A percentile compares a stretch with the other conserved stretches of the same genome.
Conservation (phyloP, 192 early-diverging fungal species). For the Umbelopsis isabellina region DNA sequence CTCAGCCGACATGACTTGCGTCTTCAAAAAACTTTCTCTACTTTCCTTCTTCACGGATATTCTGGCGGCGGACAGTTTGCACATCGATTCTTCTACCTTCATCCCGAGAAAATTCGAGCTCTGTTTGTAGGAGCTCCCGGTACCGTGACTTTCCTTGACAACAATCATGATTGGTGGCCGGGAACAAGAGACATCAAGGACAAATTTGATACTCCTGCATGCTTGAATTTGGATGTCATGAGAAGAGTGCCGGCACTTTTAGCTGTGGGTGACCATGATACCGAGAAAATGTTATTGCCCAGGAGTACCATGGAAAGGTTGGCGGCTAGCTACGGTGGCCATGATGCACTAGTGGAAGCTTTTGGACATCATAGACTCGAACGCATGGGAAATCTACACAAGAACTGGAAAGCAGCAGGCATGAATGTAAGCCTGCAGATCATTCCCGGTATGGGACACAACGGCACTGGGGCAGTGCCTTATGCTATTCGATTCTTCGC, state of each 20-base stretch:
- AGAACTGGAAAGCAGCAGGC: background rate
- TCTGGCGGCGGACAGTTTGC: conserved; percentile 15
- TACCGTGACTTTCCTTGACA: background rate
- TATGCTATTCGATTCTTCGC: conserved; percentile 1
- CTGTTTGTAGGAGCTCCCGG: conserved; percentile 6
- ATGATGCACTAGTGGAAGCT: background rate
- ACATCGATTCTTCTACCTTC: conserved; percentile 3
- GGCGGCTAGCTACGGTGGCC: background rate
- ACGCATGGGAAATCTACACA: background rate
- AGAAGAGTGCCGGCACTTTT: background rate
- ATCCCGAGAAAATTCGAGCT: background rate
- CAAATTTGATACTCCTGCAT: background rate
- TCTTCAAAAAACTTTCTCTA: background rate
- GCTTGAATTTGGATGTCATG: background rate
- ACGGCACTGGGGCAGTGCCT: background rate
- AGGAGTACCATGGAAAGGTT: background rate
- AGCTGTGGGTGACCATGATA: background rate
- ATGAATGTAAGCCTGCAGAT: background rate
- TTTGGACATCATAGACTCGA: background rate
- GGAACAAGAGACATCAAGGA: conserved; percentile 1
- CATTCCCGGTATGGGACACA: background rate
- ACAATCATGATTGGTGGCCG: conserved; percentile 6
- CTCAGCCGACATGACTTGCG: background rate
- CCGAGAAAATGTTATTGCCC: background rate
- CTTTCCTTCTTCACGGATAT: background rate